Conservation (phyloP, 75 land plant species). For the Picea glauca region DNA sequence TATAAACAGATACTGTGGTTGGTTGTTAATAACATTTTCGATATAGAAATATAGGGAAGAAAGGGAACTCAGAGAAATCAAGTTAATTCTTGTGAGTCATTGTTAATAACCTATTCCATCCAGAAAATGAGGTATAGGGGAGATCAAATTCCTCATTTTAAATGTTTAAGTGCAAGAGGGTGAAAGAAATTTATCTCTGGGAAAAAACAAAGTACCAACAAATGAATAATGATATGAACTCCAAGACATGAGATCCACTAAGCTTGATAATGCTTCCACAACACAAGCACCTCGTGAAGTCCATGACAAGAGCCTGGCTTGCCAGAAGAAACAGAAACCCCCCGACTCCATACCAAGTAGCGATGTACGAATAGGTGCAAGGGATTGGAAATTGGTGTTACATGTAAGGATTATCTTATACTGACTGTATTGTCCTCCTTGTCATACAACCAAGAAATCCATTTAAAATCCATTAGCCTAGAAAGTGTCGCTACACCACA, state of each 20-base stretch:
- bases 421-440: too few species aligned
- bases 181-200: neutral
- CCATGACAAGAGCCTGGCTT: slow-evolving; percentile 31
- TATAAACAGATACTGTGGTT: too few species aligned
- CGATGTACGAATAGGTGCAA: slow-evolving; percentile 18
- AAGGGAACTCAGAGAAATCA: too few species aligned
- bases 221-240: slow-evolving; percentile 36
- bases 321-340: slow-evolving; percentile 34
- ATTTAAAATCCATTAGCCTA: too few species aligned
- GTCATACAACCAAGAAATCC: too few species aligned
- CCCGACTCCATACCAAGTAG: slow-evolving; percentile 35
- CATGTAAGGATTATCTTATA: too few species aligned
- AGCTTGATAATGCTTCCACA: slow-evolving; percentile 36
- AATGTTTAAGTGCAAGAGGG: neutral
- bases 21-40: too few species aligned
- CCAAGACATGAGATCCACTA: slow-evolving; percentile 32
- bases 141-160: neutral
- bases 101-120: too few species aligned
- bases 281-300: slow-evolving; percentile 42
- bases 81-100: too few species aligned
- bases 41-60: too few species aligned
- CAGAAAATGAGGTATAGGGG: neutral
- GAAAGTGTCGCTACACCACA: too few species aligned
- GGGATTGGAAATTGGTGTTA: too few species aligned
- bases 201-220: slow-evolving; percentile 25